Conservation (phyloP, 78 protist genomes). For the Protostelium mycophagum region DNA sequence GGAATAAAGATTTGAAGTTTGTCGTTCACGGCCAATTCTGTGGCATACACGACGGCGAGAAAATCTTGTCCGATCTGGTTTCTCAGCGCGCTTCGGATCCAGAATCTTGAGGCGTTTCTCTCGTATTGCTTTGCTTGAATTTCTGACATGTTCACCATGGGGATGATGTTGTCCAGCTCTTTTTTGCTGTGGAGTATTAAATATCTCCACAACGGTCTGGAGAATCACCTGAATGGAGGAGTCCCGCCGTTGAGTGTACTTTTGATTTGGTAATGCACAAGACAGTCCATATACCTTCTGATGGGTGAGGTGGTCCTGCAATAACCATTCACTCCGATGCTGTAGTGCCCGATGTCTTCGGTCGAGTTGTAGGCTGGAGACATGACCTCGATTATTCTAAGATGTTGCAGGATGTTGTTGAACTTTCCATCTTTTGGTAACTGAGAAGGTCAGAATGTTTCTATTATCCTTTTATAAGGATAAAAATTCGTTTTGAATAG, state of each 20-base stretch:
- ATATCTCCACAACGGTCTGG: background rate
- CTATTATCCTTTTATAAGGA: too few species aligned
- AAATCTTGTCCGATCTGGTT: background rate
- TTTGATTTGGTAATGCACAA: background rate
- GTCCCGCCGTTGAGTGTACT: background rate
- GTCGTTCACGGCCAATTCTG: background rate
- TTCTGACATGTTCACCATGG: background rate
- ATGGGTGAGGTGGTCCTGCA: background rate
- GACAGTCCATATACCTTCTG: background rate
- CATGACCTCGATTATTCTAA: background rate
- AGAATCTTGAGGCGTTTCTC: background rate
- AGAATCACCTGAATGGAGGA: background rate
- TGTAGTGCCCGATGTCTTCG: background rate
- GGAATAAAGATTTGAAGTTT: background rate
- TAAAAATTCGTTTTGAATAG: too few species aligned
- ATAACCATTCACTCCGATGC: background rate
- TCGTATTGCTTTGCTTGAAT: background rate
- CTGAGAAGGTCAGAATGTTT: background rate
- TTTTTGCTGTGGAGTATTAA: background rate
- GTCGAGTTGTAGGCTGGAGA: background rate
- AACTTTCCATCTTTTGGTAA: background rate
- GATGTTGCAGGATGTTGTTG: background rate
- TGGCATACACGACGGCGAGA: background rate
- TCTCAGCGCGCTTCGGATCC: background rate
- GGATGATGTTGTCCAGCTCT: background rate